These are phyloP conservation scores for Tulasnella sp. DNA, from an alignment of 768 basidiomycete genomes.

Conservation along the genomic window DNA sequence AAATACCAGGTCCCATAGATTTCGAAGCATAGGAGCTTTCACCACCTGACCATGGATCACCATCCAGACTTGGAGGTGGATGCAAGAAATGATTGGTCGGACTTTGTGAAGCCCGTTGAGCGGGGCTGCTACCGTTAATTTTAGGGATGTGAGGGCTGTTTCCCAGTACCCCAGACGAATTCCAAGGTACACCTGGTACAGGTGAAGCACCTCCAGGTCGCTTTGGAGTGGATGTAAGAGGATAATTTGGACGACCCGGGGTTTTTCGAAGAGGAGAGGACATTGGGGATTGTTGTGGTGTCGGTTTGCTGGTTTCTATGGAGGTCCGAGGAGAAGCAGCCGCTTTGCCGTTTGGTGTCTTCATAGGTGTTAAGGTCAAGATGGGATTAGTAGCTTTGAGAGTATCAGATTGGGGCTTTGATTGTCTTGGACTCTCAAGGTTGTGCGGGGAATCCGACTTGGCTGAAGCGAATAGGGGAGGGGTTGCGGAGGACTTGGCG, in stretches of 20 bases:
- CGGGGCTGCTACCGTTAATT: not conserved
- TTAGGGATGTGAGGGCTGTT: not conserved
- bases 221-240: slow-evolving; percentile 1
- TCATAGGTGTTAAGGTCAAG: not conserved
- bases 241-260: not conserved
- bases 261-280: slow-evolving; percentile 7
- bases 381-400: not conserved
- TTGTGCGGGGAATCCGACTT: not conserved
- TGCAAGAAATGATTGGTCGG: too few relatives aligned
- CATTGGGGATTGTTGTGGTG: slow-evolving; percentile 3
- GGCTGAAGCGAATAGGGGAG: not conserved
- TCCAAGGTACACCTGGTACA: slow-evolving; percentile 8
- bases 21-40: slow-evolving; percentile 1
- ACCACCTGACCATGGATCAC: not conserved
- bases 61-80: not conserved
- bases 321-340: not conserved
- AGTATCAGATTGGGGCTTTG: not conserved
- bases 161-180: slow-evolving; percentile 5
- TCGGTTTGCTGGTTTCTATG: not conserved
- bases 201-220: not conserved
- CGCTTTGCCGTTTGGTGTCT: not conserved
- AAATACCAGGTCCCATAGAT: slow-evolving; percentile 5
- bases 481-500: not conserved
- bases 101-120: too few relatives aligned
- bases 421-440: too few relatives aligned